phyloP scores from a whole-genome alignment of 306 rosid genomes.

The Fragaria vesca region DNA sequence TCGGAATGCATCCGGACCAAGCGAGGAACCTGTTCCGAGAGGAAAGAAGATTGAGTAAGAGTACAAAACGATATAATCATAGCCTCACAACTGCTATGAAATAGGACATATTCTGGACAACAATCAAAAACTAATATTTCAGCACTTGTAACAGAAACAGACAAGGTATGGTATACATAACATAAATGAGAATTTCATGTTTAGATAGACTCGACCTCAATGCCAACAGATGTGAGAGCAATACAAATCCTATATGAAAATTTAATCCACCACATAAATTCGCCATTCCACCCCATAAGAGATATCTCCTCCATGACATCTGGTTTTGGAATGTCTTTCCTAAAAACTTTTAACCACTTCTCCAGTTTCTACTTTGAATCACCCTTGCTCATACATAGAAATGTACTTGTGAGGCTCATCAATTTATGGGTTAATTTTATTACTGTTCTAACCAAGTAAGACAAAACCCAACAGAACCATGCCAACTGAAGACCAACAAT shows the following conservation, averaged over 20 bases:
- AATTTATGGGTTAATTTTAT: neutral
- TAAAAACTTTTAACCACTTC: neutral
- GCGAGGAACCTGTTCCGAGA: slow-evolving; percentile 80
- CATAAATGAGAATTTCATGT: neutral
- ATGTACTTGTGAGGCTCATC: neutral
- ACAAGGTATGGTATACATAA: neutral
- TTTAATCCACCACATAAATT: neutral
- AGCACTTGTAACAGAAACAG: neutral
- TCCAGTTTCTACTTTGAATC: neutral
- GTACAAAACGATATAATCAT: neutral
- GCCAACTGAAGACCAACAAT: neutral
- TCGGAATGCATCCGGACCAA: slow-evolving; percentile 95
- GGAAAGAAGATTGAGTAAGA: slow-evolving; percentile 21
- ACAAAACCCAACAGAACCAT: neutral
- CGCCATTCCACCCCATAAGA: neutral
- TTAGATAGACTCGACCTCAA: neutral
- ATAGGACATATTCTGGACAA: slow-evolving; percentile 1
- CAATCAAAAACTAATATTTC: neutral
- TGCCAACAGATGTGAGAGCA: neutral
- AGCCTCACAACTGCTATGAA: slow-evolving; percentile 7
- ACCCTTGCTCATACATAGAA: neutral
- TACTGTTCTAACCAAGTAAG: neutral
- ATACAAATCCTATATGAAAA: neutral
- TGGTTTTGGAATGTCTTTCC: neutral
- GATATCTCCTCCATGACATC: neutral